Percentiles rank a stretch among this genome's conserved stretches.
These are phyloP conservation scores for Heimioporus punctisporus DNA, from an alignment of 1,284 basidiomycete genomes.

Conservation along the genomic window DNA sequence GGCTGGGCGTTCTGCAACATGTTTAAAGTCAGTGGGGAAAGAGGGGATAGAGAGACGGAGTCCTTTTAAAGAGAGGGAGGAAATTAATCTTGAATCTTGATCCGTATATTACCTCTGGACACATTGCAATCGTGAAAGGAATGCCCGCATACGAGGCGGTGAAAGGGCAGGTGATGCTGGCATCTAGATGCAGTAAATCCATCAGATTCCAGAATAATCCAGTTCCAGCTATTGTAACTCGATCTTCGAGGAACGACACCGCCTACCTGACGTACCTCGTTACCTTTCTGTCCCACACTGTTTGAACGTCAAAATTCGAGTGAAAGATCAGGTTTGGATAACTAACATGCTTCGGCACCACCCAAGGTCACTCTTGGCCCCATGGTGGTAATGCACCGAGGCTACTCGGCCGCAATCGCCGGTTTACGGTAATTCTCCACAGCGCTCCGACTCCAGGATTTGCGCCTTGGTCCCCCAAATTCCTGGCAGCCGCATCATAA, in stretches of 20 bases:
- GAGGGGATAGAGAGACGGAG: constrained; percentile 3
- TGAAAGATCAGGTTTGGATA: no score
- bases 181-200: not conserved
- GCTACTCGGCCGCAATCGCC: no score
- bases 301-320: no score
- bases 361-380: no score
- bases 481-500: no score
- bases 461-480: no score
- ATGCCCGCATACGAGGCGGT: not conserved
- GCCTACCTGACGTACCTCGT: not conserved
- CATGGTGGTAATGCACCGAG: no score
- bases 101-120: constrained; percentile 11
- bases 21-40: not conserved
- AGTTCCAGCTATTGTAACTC: not conserved
- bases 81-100: constrained; percentile 11
- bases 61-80: constrained; percentile 18
- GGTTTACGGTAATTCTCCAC: no score
- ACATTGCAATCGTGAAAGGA: not conserved
- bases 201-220: not conserved
- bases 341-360: no score
- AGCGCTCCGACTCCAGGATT: not conserved
- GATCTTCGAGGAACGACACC: not conserved
- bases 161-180: not conserved
- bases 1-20: not conserved
- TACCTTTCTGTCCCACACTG: not conserved